A percentile compares a stretch with the other conserved stretches of the same genome.
Evolutionary conservation across 805 yeast genomes (phyloP).

Genomic region (Suhomyces vadensis): DNA sequence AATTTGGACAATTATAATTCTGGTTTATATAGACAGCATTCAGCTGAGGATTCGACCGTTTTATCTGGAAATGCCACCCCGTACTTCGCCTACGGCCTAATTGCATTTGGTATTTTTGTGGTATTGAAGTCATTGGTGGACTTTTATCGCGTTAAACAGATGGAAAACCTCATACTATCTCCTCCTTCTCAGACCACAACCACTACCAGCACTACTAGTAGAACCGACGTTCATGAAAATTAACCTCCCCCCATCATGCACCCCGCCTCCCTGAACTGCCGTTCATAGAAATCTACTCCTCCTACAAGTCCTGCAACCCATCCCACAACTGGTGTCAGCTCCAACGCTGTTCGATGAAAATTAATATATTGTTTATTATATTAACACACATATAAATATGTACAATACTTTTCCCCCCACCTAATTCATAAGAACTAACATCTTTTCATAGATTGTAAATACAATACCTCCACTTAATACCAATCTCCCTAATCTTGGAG

Average conservation of each 20-base stretch:
- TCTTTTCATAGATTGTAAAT: slow-evolving; percentile 92
- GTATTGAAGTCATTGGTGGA: slow-evolving; percentile 68
- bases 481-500: slow-evolving; percentile 91
- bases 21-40: slow-evolving; percentile 34
- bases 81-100: slow-evolving; percentile 59
- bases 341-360: no score
- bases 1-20: slow-evolving; percentile 31
- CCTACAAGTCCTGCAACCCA: neutral
- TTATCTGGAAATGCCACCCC: slow-evolving; percentile 57
- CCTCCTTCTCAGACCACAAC: slow-evolving; percentile 25
- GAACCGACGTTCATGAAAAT: no score
- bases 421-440: slow-evolving; percentile 58
- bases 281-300: neutral
- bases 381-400: no score
- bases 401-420: neutral
- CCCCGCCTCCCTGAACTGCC: no score
- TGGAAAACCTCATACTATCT: slow-evolving; percentile 63
- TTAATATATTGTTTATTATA: no score
- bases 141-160: slow-evolving; percentile 71
- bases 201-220: slow-evolving; percentile 7
- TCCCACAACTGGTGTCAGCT: no score
- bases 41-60: slow-evolving; percentile 43
- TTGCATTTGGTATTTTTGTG: slow-evolving; percentile 68
- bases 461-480: slow-evolving; percentile 96
- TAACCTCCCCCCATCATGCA: no score